Evolutionary conservation across 2,329 filamentous ascomycete genomes (phyloP), one percentile per base, ranked within the genome.

Genomic region (Akanthomyces uredinophilus): DNA sequence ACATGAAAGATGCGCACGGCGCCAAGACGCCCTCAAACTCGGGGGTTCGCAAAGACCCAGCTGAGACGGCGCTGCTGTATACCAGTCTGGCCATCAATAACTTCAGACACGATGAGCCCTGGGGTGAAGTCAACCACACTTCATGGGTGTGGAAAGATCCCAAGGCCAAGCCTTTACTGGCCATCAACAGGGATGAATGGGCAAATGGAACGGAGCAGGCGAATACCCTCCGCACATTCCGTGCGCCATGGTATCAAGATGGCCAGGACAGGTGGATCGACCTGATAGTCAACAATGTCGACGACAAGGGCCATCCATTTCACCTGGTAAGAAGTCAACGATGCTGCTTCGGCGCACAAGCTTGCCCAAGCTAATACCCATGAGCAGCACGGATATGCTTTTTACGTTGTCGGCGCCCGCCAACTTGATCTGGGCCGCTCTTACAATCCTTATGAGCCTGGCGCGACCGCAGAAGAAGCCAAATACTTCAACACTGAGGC

Each of bases 251-350:
- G 63, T 65, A 66, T 47, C 47, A 57, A 4, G 55, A 64, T 1
- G 66, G 66, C 32, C 20, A 50, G 18, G 73, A 67, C 7, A 63
- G 64, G 35, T 82, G 80, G 79, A 70, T 81, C 1, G 79, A 81
- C 64, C 65, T 82, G 1, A 71, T 81, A 3, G 69, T 82, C 53
- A 82, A 83, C 64, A 82, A 82, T 60, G 70, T 81, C 18, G 80
- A 82, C 61, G 79, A 81, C 46, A 77, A 77, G 7, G 70, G 73
- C 0, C 80, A 82, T 65, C 80, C 80, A 0, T 82, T 82, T 62
- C 80, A 82, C 65, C 63, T 82, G 47, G 77, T 79, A 68, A 61
- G 69, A 64, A 27, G 16, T 16, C 37, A 39, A 39, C 37, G 14
- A 39, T 16, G 37, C 13, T 14, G 13, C 37, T 16, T 39, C 14